phyloP scores from a whole-genome alignment of 331 rosid species.

The Pyracantha coccinea region DNA sequence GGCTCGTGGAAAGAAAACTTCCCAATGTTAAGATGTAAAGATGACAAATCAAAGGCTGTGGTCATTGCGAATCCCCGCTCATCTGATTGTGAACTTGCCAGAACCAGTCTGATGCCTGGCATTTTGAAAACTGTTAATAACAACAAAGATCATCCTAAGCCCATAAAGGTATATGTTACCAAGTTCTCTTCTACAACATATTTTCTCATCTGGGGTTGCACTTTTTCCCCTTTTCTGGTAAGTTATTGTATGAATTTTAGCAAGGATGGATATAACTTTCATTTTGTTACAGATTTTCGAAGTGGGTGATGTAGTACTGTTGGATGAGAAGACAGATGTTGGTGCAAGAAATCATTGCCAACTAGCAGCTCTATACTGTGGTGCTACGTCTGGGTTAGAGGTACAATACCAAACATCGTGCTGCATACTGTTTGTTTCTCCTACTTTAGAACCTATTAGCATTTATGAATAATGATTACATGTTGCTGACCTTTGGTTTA shows the following conservation, averaged over 20 bases:
- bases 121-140: slow-evolving; percentile 77
- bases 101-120: slow-evolving; percentile 90
- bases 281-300: slow-evolving; percentile 62
- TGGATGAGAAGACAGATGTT: slow-evolving; percentile 68
- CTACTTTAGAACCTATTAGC: background rate
- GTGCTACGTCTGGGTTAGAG: slow-evolving; percentile 88
- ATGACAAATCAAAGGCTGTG: slow-evolving; percentile 64
- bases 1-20: slow-evolving; percentile 77
- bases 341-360: slow-evolving; percentile 74
- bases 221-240: background rate
- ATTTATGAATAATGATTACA: background rate
- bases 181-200: background rate
- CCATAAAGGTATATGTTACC: slow-evolving; percentile 59
- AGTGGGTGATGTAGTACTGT: slow-evolving; percentile 65
- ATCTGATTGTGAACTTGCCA: slow-evolving; percentile 82
- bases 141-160: slow-evolving; percentile 93
- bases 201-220: background rate
- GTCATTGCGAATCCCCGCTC: slow-evolving; percentile 84
- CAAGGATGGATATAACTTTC: background rate
- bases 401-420: slow-evolving; percentile 24
- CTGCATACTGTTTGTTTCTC: background rate
- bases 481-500: background rate
- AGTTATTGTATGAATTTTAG: background rate
- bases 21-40: slow-evolving; percentile 64
- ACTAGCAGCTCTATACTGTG: slow-evolving; percentile 76